Evolutionary conservation across 495 filamentous ascomycete species (phyloP).

Genomic region (Xylaria flabelliformis): DNA sequence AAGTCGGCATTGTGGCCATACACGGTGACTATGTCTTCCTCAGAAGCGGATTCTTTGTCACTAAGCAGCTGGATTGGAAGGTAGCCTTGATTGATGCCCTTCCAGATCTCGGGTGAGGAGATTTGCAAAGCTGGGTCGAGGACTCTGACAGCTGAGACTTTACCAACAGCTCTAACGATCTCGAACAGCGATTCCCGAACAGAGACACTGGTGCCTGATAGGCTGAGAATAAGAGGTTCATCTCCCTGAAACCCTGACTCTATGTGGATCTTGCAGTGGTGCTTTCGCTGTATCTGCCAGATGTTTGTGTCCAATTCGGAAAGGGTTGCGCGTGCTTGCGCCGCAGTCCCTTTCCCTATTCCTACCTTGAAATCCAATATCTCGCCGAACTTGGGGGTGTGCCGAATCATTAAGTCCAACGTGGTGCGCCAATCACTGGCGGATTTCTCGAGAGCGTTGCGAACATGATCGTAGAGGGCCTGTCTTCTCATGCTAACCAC

Average conservation of each 20-base stretch:
- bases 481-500: conserved; percentile 29
- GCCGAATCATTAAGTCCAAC: conserved; percentile 34
- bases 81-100: not conserved
- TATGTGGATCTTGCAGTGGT: conserved; percentile 32
- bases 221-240: conserved; percentile 29
- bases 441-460: conserved; percentile 2
- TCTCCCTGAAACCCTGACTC: conserved; percentile 17
- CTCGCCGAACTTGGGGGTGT: conserved; percentile 32
- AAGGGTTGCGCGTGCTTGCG: conserved; percentile 29
- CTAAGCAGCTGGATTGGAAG: conserved; percentile 24
- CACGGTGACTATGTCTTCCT: conserved; percentile 33
- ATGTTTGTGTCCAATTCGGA: conserved; percentile 35
- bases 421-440: conserved; percentile 22
- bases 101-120: conserved; percentile 24
- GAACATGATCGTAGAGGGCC: conserved; percentile 9
- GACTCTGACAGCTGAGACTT: conserved; percentile 33
- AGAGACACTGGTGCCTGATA: conserved; percentile 33
- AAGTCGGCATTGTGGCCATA: conserved; percentile 1
- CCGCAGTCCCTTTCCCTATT: conserved; percentile 31
- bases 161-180: conserved; percentile 30
- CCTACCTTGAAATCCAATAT: conserved; percentile 33
- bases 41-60: conserved; percentile 15
- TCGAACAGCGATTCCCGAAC: conserved; percentile 34
- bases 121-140: conserved; percentile 19
- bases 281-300: conserved; percentile 33